Conservation (phyloP, 257 asterid genomes). For the Solanum chmielewskii region DNA sequence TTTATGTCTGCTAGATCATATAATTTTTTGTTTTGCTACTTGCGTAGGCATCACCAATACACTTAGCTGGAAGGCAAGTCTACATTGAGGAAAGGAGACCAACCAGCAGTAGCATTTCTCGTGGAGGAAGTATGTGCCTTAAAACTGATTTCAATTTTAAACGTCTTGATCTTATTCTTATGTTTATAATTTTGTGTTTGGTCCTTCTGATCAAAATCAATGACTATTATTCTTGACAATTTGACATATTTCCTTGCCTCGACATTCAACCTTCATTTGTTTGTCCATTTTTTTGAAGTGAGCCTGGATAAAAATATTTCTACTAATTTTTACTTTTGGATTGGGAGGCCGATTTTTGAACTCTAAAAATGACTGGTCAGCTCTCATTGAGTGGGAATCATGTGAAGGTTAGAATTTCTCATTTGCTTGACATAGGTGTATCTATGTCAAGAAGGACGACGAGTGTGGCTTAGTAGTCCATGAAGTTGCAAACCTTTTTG, state of each 20-base stretch:
- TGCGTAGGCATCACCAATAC: slow-evolving; percentile 66
- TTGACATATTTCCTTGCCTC: not conserved
- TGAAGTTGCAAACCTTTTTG: not conserved
- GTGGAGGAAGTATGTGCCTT: slow-evolving; percentile 62
- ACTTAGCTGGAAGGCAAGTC: slow-evolving; percentile 54
- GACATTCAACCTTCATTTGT: not conserved
- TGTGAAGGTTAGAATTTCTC: not conserved
- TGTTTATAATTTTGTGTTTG: not conserved
- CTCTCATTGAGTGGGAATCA: not conserved
- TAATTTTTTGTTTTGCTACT: not conserved
- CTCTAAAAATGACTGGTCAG: not conserved
- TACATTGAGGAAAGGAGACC: slow-evolving; percentile 72
- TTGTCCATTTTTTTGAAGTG: not conserved
- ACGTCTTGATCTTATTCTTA: not conserved
- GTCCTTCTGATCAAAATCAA: not conserved
- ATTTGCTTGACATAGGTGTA: not conserved
- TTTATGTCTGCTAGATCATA: not conserved
- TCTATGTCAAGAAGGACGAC: not conserved
- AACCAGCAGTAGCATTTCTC: slow-evolving; percentile 28
- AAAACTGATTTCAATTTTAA: not conserved
- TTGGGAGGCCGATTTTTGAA: not conserved
- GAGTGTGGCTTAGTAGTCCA: not conserved
- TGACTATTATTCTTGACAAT: not conserved
- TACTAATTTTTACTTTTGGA: not conserved
- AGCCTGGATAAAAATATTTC: not conserved